Conservation (phyloP, 148 eudicot species). For the Chenopodium quinoa region DNA sequence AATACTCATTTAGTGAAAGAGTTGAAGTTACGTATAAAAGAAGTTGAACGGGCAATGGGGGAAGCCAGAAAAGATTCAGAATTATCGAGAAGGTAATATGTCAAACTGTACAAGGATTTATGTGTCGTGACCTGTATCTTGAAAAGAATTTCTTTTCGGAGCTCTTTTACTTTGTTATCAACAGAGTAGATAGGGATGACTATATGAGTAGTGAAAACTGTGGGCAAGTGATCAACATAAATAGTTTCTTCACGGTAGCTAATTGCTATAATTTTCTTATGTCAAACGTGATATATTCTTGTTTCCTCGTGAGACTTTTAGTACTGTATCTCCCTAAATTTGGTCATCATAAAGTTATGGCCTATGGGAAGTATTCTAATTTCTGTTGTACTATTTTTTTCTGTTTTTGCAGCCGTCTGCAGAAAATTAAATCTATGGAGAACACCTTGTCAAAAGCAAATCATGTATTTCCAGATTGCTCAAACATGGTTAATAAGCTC, state of each 20-base stretch:
- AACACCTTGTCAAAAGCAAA: conserved; percentile 66
- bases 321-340: background rate
- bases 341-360: background rate
- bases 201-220: too few relatives aligned
- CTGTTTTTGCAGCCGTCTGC: conserved; percentile 53
- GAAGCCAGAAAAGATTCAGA: conserved; percentile 62
- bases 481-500: conserved; percentile 66
- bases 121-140: background rate
- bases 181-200: too few relatives aligned
- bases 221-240: background rate
- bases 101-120: background rate
- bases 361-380: background rate
- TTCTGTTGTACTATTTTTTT: background rate
- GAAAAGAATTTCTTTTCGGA: background rate
- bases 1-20: conserved; percentile 75
- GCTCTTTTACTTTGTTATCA: background rate
- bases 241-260: background rate
- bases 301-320: background rate
- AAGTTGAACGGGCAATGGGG: conserved; percentile 64
- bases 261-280: background rate
- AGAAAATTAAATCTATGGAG: conserved; percentile 69
- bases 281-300: background rate
- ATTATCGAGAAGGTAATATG: conserved; percentile 56
- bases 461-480: conserved; percentile 69
- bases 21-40: conserved; percentile 71